Percentiles rank a stretch among this genome's conserved stretches.
These are phyloP conservation scores for Bipolaris oryzae DNA, from an alignment of 2,329 filamentous ascomycete genomes.

Conservation along the genomic window DNA sequence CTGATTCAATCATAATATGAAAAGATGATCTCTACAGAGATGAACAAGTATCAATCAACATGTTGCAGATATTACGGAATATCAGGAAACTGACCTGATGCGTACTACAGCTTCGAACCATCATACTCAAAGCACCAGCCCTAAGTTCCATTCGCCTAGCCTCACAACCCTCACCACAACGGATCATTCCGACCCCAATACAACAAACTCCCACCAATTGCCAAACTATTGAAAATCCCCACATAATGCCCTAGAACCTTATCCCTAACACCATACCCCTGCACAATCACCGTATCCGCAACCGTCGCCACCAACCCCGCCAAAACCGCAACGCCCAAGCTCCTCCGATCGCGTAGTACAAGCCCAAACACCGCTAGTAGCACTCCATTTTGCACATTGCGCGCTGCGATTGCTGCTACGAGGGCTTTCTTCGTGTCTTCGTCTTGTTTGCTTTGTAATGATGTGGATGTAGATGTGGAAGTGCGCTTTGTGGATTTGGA, in stretches of 20 bases:
- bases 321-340: conserved; percentile 28
- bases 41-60: no score
- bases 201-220: conserved; percentile 29
- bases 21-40: no score
- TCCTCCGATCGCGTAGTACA: conserved; percentile 28
- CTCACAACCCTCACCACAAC: conserved; percentile 18
- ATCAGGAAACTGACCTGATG: no score
- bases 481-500: conserved; percentile 9
- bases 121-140: no score
- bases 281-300: conserved; percentile 32
- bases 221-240: conserved; percentile 32
- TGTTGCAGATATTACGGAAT: no score
- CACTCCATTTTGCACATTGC: conserved; percentile 32
- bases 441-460: conserved; percentile 11
- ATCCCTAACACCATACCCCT: conserved; percentile 27
- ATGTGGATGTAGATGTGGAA: background rate
- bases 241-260: conserved; percentile 31
- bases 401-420: conserved; percentile 32
- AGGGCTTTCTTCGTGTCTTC: conserved; percentile 30
- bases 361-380: conserved; percentile 28
- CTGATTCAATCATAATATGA: no score
- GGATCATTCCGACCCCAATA: conserved; percentile 30
- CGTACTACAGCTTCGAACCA: no score
- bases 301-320: conserved; percentile 29
- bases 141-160: no score